phyloP scores from a whole-genome alignment of 345 rosid genomes.

The Eucalyptus erythrocorys region DNA sequence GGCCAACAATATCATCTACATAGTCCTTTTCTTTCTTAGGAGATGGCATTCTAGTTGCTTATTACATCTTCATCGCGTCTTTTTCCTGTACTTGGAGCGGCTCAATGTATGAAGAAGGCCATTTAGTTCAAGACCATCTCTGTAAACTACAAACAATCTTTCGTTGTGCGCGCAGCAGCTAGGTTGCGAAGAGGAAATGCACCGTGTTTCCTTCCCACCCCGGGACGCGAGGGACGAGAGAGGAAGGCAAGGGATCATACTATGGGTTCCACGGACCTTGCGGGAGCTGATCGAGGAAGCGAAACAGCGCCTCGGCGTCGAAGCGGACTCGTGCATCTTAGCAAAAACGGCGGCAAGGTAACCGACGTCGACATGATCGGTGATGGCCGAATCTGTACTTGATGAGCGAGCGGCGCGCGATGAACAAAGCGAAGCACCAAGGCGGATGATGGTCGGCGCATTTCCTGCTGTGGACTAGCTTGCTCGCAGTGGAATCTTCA shows the following conservation, averaged over 20 bases:
- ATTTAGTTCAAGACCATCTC: not conserved
- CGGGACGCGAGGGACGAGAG: constrained; percentile 19
- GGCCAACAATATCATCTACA: not conserved
- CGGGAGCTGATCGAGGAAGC: constrained; percentile 45
- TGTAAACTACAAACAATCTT: not conserved
- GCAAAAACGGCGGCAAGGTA: constrained; percentile 47
- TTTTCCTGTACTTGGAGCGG: not conserved
- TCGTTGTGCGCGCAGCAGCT: not conserved
- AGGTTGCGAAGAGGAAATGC: constrained; percentile 26
- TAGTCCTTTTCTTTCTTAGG: not conserved
- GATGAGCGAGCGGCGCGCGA: not conserved
- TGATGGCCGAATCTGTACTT: constrained; percentile 50
- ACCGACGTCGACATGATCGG: constrained; percentile 45
- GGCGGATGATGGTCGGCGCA: not conserved
- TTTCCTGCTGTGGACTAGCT: not conserved
- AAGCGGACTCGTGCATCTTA: constrained; percentile 17
- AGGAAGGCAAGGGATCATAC: constrained; percentile 39
- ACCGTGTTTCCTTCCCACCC: constrained; percentile 54
- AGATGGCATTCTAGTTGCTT: not conserved
- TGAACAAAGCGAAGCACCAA: not conserved
- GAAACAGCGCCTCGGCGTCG: constrained; percentile 14
- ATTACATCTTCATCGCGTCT: not conserved
- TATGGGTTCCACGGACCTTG: constrained; percentile 63
- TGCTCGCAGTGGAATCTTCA: not conserved
- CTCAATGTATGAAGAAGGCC: not conserved